A percentile compares a stretch with the other conserved stretches of the same genome.
These are phyloP conservation scores for Aspergillus sp. DNA, from an alignment of 2,329 filamentous ascomycete genomes.

Conservation along the genomic window DNA sequence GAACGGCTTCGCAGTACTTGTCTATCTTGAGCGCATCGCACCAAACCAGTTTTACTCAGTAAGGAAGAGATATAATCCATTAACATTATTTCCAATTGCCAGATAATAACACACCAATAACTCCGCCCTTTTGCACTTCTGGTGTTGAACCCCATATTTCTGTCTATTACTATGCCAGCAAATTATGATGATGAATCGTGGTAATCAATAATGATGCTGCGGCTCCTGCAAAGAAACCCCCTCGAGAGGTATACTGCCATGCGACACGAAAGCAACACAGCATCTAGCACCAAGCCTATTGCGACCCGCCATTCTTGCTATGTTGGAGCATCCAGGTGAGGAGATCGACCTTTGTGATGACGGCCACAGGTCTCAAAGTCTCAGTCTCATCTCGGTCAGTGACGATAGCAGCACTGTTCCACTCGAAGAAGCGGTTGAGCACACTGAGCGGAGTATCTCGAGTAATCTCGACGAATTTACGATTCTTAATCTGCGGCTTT, in stretches of 20 bases:
- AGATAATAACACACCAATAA: background rate
- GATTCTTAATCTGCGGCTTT: conserved; percentile 53
- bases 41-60: background rate
- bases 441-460: conserved; percentile 81
- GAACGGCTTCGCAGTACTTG: background rate
- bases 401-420: conserved; percentile 95
- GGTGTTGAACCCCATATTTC: background rate
- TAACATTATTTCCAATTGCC: background rate
- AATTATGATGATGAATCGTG: background rate
- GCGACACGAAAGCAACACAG: background rate
- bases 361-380: conserved; percentile 76
- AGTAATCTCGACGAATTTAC: conserved; percentile 92
- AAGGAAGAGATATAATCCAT: background rate
- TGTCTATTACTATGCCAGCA: background rate
- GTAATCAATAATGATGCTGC: background rate
- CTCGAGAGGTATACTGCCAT: background rate
- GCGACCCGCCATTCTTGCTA: conserved; percentile 36
- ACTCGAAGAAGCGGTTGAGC: conserved; percentile 92
- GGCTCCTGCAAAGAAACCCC: background rate
- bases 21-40: background rate
- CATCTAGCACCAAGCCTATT: background rate
- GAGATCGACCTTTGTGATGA: conserved; percentile 96
- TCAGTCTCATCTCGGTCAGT: conserved; percentile 72
- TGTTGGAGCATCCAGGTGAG: conserved; percentile 87
- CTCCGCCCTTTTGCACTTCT: background rate